Percentiles rank a stretch among this genome's conserved stretches.
These are phyloP conservation scores for Saccharomycopsis crataegensis DNA, from an alignment of 1,139 yeast species.

Conservation along the genomic window DNA sequence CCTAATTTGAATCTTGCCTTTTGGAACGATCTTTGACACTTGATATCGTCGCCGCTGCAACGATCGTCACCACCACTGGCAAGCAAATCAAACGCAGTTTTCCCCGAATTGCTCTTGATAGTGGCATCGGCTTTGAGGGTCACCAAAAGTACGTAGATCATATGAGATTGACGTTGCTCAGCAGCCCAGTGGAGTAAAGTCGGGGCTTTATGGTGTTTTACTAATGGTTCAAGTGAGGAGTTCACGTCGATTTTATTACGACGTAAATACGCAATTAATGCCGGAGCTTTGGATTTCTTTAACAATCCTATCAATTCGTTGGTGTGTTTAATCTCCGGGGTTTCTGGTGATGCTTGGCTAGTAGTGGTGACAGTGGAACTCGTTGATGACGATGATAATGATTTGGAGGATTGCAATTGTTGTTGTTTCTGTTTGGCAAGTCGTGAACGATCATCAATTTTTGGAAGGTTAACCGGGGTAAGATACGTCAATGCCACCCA, in stretches of 20 bases:
- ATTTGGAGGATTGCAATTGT: conserved; percentile 22
- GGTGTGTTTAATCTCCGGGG: conserved; percentile 42
- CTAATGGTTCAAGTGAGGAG: conserved; percentile 42
- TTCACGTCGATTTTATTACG: conserved; percentile 48
- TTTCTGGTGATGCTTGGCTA: conserved; percentile 23
- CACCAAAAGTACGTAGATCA: conserved; percentile 57
- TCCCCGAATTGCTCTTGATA: conserved; percentile 42
- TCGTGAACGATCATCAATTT: conserved; percentile 28
- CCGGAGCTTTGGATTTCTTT: conserved; percentile 75
- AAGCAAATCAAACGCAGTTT: conserved; percentile 54
- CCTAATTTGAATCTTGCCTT: conserved; percentile 62
- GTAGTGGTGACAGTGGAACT: neutral
- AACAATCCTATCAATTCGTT: conserved; percentile 50
- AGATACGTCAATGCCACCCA: conserved; percentile 76
- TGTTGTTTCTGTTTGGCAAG: conserved; percentile 26
- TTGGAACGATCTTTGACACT: conserved; percentile 54
- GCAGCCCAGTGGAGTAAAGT: conserved; percentile 78
- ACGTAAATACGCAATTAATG: conserved; percentile 53
- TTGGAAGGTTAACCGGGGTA: conserved; percentile 49
- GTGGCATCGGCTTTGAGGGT: conserved; percentile 70
- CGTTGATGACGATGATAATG: conserved; percentile 19
- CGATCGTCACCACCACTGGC: neutral
- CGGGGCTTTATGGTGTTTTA: conserved; percentile 51
- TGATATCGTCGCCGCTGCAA: conserved; percentile 31
- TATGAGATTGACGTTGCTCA: conserved; percentile 55